Evolutionary conservation across 768 basidiomycete species (phyloP).

Genomic region (Kwoniella sp.): DNA sequence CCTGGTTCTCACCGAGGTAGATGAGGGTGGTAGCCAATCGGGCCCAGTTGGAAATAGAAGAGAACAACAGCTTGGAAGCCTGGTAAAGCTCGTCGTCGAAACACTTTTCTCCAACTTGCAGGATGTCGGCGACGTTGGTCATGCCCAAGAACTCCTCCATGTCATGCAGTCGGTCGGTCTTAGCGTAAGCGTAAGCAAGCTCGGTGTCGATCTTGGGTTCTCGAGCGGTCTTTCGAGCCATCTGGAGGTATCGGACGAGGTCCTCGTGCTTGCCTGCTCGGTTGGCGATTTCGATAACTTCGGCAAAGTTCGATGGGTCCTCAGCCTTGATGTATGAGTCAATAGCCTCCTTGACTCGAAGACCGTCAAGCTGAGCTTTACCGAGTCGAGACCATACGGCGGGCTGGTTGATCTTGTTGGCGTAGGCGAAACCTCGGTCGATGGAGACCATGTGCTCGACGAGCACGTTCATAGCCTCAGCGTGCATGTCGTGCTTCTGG

Average conservation of each 20-base stretch:
- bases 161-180: constrained; percentile 84
- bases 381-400: constrained; percentile 96
- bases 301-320: constrained; percentile 88
- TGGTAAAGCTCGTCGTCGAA: constrained; percentile 98
- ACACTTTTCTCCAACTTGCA: constrained; percentile 98
- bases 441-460: constrained; percentile 98
- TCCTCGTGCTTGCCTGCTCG: constrained; percentile 89
- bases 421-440: constrained; percentile 93
- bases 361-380: constrained; percentile 97
- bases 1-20: constrained; percentile 96
- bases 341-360: constrained; percentile 96
- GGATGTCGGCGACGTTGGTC: constrained; percentile 97
- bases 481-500: constrained; percentile 95
- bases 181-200: constrained; percentile 96
- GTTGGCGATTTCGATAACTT: constrained; percentile 93
- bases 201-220: constrained; percentile 99
- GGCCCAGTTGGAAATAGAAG: constrained; percentile 98
- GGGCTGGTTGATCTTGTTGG: constrained; percentile 92
- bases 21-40: constrained; percentile 96
- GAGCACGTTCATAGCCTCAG: constrained; percentile 92
- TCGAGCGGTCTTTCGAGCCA: constrained; percentile 94
- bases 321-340: constrained; percentile 98
- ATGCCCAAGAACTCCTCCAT: constrained; percentile 99
- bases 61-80: constrained; percentile 91
- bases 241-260: constrained; percentile 94